phyloP scores from a whole-genome alignment of 306 rosid species.

The Glycyrrhiza uralensis region DNA sequence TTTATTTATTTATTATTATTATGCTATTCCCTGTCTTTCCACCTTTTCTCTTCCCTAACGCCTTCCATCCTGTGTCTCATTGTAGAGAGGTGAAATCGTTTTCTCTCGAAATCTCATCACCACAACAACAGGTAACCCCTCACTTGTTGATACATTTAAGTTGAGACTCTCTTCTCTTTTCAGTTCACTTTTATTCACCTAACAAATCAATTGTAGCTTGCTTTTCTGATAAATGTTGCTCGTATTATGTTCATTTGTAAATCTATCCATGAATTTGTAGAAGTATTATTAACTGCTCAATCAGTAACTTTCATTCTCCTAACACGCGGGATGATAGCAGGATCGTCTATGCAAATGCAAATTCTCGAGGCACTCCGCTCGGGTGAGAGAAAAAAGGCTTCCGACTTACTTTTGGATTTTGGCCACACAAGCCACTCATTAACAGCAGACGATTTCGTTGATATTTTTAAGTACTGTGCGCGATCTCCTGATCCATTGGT shows the following conservation, averaged over 20 bases:
- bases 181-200: not conserved
- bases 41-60: not conserved
- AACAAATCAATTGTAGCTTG: not conserved
- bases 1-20: not conserved
- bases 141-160: not conserved
- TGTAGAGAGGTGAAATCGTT: constrained; percentile 7
- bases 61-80: not conserved
- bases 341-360: constrained; percentile 45
- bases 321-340: no score
- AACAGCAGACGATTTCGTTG: constrained; percentile 54
- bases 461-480: constrained; percentile 63
- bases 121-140: constrained; percentile 21
- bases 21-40: not conserved
- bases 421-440: constrained; percentile 43
- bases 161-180: not conserved
- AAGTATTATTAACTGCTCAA: not conserved
- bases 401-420: constrained; percentile 54
- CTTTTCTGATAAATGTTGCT: not conserved
- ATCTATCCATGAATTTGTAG: not conserved
- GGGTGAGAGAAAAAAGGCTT: constrained; percentile 64
- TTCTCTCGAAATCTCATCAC: constrained; percentile 15
- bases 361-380: constrained; percentile 56
- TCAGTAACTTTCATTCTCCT: not conserved
- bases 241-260: not conserved
- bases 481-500: constrained; percentile 80